These are phyloP conservation scores for Ceriops zippeliana DNA, from an alignment of 345 rosid genomes.

Conservation along the genomic window DNA sequence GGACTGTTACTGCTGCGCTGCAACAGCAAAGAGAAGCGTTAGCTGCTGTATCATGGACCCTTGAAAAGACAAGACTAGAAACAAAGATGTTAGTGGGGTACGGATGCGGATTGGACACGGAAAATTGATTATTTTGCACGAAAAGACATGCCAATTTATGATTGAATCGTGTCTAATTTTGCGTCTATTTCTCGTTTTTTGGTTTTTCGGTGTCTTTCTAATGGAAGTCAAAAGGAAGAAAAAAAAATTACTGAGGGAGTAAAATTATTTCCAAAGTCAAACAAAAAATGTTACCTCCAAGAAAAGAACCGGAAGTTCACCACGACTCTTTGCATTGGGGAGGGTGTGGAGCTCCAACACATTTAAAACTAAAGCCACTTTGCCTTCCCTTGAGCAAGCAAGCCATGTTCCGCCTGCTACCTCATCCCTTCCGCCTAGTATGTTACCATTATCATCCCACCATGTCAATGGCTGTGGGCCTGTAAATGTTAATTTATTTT, in stretches of 20 bases:
- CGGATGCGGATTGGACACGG: too few species aligned
- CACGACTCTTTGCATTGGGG: constrained; percentile 53
- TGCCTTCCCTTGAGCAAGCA: constrained; percentile 57
- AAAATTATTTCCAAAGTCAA: too few species aligned
- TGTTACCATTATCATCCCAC: constrained; percentile 54
- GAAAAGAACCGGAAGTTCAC: constrained; percentile 65
- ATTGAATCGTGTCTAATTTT: too few species aligned
- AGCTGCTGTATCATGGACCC: not conserved
- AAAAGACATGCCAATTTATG: too few species aligned
- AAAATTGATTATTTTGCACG: too few species aligned
- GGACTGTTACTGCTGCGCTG: constrained; percentile 57
- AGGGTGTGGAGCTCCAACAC: constrained; percentile 57
- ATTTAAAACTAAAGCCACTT: constrained; percentile 60
- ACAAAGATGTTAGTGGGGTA: too few species aligned
- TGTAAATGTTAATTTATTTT: not conserved
- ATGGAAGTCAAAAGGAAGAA: too few species aligned
- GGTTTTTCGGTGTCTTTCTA: too few species aligned
- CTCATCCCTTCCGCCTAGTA: constrained; percentile 57
- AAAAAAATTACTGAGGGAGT: too few species aligned
- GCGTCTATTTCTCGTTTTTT: too few species aligned
- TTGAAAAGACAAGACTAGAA: not conserved
- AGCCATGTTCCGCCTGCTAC: constrained; percentile 71
- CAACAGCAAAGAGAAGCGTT: not conserved
- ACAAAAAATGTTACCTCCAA: constrained; percentile 34
- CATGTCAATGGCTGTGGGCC: constrained; percentile 59